phyloP scores from a whole-genome alignment of 2,329 filamentous ascomycete genomes.

The Periconia sp. region DNA sequence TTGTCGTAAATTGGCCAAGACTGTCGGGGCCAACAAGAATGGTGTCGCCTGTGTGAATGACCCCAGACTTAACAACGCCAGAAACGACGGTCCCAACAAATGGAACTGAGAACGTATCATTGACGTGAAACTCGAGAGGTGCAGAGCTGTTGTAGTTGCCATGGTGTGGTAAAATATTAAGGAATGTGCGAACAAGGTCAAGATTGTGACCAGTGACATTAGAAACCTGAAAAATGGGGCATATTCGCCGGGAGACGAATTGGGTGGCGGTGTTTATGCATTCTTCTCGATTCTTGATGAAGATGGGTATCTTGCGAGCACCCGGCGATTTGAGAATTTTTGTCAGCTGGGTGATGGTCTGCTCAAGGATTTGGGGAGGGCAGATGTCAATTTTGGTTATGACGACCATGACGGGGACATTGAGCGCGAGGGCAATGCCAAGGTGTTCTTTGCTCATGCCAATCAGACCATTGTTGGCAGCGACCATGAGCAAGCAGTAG shows the following conservation, averaged over 20 bases:
- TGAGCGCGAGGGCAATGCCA: constrained; percentile 90
- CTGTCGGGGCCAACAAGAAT: constrained; percentile 90
- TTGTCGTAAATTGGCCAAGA: constrained; percentile 85
- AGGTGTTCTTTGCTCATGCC: constrained; percentile 99
- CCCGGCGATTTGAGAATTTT: constrained; percentile 94
- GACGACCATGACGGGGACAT: constrained; percentile 97
- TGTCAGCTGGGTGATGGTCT: constrained; percentile 89
- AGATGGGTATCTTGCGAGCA: constrained; percentile 92
- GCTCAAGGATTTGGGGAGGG: constrained; percentile 90
- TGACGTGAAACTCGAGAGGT: constrained; percentile 92
- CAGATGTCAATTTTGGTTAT: constrained; percentile 99
- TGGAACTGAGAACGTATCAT: constrained; percentile 97
- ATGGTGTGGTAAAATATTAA: constrained; percentile 94
- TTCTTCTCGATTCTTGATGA: constrained; percentile 89
- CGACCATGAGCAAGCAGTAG: constrained; percentile 97
- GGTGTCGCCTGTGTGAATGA: constrained; percentile 87
- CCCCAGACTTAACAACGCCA: constrained; percentile 82
- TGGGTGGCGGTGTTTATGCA: constrained; percentile 95
- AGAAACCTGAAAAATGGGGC: constrained; percentile 96
- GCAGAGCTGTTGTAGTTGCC: constrained; percentile 86
- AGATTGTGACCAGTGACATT: constrained; percentile 95
- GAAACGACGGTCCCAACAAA: constrained; percentile 97
- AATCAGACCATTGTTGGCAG: constrained; percentile 94
- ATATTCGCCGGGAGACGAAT: constrained; percentile 94
- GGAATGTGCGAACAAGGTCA: constrained; percentile 86